These are phyloP conservation scores for Xylaria sp. DNA, from an alignment of 2,329 filamentous ascomycete species.

Conservation along the genomic window DNA sequence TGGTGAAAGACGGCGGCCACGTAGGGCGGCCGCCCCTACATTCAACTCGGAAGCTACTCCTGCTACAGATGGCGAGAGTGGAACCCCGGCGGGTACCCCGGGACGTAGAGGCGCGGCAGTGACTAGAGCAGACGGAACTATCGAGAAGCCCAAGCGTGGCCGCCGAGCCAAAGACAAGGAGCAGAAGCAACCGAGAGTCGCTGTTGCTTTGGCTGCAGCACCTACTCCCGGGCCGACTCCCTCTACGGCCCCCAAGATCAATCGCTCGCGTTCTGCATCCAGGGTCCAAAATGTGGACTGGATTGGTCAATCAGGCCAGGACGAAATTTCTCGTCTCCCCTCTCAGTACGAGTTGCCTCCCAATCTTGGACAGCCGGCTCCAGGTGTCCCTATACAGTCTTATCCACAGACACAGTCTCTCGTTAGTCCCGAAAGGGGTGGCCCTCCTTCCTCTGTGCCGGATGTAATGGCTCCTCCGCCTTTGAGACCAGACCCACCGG, in stretches of 20 bases:
- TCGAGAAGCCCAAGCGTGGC: conserved; percentile 59
- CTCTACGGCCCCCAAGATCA: conserved; percentile 53
- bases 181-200: conserved; percentile 53
- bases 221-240: conserved; percentile 45
- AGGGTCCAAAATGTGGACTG: conserved; percentile 59
- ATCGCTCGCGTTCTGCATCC: conserved; percentile 66
- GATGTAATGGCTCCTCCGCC: conserved; percentile 68
- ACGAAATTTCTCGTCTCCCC: conserved; percentile 54
- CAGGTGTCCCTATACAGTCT: conserved; percentile 51
- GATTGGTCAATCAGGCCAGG: conserved; percentile 48
- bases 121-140: conserved; percentile 54
- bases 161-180: conserved; percentile 53
- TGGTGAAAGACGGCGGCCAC: conserved; percentile 68
- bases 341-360: conserved; percentile 57
- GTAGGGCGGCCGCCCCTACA: conserved; percentile 74
- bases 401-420: conserved; percentile 46
- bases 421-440: conserved; percentile 42
- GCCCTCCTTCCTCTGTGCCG: conserved; percentile 52
- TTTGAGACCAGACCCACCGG: conserved; percentile 64
- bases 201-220: conserved; percentile 59
- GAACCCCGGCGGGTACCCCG: conserved; percentile 67
- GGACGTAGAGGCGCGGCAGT: conserved; percentile 59
- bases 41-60: conserved; percentile 72
- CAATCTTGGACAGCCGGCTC: conserved; percentile 54
- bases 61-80: conserved; percentile 67